These are phyloP conservation scores for Dendrothele bispora DNA, from an alignment of 768 basidiomycete genomes.

Conservation along the genomic window DNA sequence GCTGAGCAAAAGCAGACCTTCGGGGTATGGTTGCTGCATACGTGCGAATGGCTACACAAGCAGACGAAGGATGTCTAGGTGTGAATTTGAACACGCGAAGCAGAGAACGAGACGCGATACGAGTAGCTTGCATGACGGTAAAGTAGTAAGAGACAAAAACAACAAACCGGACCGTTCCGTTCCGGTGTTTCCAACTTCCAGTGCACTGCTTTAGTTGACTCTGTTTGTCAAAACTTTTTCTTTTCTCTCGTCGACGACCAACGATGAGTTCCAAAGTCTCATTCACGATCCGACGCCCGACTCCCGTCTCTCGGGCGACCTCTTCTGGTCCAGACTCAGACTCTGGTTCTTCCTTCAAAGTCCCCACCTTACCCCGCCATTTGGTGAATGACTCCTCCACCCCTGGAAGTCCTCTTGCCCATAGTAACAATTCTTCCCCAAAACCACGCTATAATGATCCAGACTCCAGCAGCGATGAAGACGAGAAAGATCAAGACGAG, in stretches of 20 bases:
- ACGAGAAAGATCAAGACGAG: constrained; percentile 56
- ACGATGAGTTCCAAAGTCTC: constrained; percentile 57
- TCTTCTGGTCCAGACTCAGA: constrained; percentile 70
- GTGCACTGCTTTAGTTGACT: not conserved
- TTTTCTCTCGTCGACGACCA: constrained; percentile 7
- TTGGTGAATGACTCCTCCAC: constrained; percentile 39
- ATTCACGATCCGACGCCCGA: constrained; percentile 83
- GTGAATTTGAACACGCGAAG: not conserved
- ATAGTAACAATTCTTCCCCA: constrained; percentile 50
- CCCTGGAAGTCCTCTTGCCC: constrained; percentile 57
- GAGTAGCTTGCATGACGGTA: constrained; percentile 5
- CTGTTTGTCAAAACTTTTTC: not conserved
- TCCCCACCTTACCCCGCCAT: constrained; percentile 62
- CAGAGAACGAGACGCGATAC: not conserved
- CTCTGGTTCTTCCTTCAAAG: constrained; percentile 48
- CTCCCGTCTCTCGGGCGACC: constrained; percentile 59
- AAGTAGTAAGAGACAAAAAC: not conserved
- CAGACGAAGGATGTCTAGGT: not conserved
- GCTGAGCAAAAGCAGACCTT: constrained; percentile 37
- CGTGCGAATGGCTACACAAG: constrained; percentile 8
- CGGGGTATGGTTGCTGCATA: constrained; percentile 20
- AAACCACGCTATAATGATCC: constrained; percentile 26
- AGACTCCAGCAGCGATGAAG: constrained; percentile 65
- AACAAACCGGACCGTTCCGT: not conserved
- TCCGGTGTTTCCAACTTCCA: not conserved